Conservation (phyloP, 2,329 filamentous ascomycete species). For the Ceratocystiopsis minuta region DNA sequence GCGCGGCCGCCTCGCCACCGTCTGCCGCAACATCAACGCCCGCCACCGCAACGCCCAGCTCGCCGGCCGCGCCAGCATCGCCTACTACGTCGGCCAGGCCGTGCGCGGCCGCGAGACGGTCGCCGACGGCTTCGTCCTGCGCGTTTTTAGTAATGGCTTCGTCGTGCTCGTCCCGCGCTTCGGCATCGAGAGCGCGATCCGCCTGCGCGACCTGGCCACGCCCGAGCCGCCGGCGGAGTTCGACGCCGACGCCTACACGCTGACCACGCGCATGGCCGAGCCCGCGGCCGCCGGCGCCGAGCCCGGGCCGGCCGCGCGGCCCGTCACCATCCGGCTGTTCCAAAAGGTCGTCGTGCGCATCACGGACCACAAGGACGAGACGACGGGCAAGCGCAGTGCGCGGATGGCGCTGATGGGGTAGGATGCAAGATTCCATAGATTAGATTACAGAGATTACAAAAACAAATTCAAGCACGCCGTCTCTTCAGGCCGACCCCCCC, state of each 20-base stretch:
- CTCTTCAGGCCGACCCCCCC: not conserved
- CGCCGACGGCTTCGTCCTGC: slow-evolving; percentile 80
- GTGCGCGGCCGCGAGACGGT: slow-evolving; percentile 56
- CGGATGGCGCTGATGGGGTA: slow-evolving; percentile 50
- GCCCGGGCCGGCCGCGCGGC: slow-evolving; percentile 7
- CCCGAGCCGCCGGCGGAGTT: slow-evolving; percentile 65
- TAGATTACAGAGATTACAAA: not conserved
- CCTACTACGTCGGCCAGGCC: slow-evolving; percentile 95
- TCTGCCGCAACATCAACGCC: slow-evolving; percentile 97
- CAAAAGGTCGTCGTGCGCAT: slow-evolving; percentile 80
- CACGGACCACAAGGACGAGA: slow-evolving; percentile 82
- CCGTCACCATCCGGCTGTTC: slow-evolving; percentile 62
- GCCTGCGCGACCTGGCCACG: slow-evolving; percentile 58
- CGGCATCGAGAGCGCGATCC: slow-evolving; percentile 82
- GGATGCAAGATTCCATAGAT: too few relatives aligned
- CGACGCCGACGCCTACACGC: slow-evolving; percentile 68
- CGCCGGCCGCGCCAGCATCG: slow-evolving; percentile 81
- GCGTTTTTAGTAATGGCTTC: slow-evolving; percentile 91
- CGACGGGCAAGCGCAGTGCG: slow-evolving; percentile 86
- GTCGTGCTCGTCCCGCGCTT: slow-evolving; percentile 93
- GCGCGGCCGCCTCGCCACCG: slow-evolving; percentile 69
- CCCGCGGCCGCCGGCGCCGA: too few relatives aligned
- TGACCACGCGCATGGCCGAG: slow-evolving; percentile 29
- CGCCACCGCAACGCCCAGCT: slow-evolving; percentile 94
- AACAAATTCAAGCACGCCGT: too few relatives aligned